Conservation (phyloP, 169 alveolate genomes). For the Plasmodium billcollinsi region DNA sequence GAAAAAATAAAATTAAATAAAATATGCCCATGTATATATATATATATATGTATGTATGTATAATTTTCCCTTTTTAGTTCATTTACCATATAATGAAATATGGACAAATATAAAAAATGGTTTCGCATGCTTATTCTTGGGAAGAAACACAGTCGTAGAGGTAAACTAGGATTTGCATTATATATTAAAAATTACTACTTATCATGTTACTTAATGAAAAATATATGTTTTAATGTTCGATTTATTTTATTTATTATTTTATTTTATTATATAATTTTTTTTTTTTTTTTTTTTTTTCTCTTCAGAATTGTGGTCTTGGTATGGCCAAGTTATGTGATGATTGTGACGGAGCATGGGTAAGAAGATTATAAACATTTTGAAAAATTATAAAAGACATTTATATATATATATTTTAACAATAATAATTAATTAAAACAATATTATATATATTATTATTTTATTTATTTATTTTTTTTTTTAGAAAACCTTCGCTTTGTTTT, state of each 20-base stretch:
- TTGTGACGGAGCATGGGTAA: conserved; percentile 76
- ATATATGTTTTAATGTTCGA: not conserved
- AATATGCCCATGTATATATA: no score
- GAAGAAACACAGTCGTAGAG: conserved; percentile 54
- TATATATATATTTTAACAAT: no score
- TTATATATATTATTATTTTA: not conserved
- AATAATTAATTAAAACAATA: not conserved
- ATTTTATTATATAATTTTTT: not conserved
- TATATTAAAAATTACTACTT: not conserved
- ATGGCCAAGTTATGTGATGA: conserved; percentile 66
- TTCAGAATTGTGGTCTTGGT: conserved; percentile 69
- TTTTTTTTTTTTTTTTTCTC: not conserved
- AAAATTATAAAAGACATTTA: not conserved
- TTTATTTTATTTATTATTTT: conserved; percentile 5
- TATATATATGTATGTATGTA: not conserved
- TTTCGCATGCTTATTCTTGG: conserved; percentile 23
- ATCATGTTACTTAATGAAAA: not conserved
- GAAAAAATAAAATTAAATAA: no score
- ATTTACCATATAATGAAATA: conserved; percentile 54
- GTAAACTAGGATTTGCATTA: not conserved
- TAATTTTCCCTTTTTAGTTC: conserved; percentile 10
- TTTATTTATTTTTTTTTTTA: conserved; percentile 20
- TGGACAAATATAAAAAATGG: conserved; percentile 44
- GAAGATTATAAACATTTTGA: not conserved
- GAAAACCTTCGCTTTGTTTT: conserved; percentile 57